A percentile compares a stretch with the other conserved stretches of the same genome.
These are phyloP conservation scores for Candida krabiensis DNA, from an alignment of 805 yeast species.

Conservation along the genomic window DNA sequence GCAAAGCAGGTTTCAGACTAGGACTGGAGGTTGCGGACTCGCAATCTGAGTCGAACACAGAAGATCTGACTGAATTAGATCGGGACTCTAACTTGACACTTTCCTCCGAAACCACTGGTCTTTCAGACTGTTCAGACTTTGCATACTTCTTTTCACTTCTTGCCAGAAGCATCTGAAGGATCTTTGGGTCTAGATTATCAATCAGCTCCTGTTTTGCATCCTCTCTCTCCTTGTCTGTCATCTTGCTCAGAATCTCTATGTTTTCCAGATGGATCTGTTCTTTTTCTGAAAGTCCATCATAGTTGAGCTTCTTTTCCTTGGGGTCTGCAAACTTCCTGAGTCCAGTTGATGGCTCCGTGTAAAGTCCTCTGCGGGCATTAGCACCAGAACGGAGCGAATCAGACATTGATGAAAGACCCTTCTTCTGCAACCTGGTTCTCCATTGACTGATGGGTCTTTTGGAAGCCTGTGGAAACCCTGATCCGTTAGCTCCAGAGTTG, in stretches of 20 bases:
- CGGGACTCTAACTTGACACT: constrained; percentile 39
- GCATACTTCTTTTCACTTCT: constrained; percentile 52
- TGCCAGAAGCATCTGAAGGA: constrained; percentile 56
- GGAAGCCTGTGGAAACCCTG: constrained; percentile 39
- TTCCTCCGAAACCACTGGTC: constrained; percentile 28
- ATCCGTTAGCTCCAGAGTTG: neutral
- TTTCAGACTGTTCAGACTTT: constrained; percentile 16
- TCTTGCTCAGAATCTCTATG: constrained; percentile 53
- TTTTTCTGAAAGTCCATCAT: constrained; percentile 50
- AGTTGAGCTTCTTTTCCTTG: constrained; percentile 12
- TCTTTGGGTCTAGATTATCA: constrained; percentile 64
- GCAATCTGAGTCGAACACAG: constrained; percentile 11
- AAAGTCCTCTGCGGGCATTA: constrained; percentile 1
- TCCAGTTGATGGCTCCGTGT: constrained; percentile 6
- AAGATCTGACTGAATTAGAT: constrained; percentile 30
- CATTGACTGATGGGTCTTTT: constrained; percentile 47
- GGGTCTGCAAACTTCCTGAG: constrained; percentile 14
- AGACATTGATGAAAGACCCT: constrained; percentile 32
- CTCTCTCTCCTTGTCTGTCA: constrained; percentile 66
- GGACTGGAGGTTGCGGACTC: constrained; percentile 16
- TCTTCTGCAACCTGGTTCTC: constrained; percentile 43
- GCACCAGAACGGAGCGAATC: constrained; percentile 15
- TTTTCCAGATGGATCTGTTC: constrained; percentile 80
- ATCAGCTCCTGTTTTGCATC: constrained; percentile 67
- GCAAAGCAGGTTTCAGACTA: constrained; percentile 20